Conservation (phyloP, 2,329 filamentous ascomycete species). For the Cyclaneusma minus region DNA sequence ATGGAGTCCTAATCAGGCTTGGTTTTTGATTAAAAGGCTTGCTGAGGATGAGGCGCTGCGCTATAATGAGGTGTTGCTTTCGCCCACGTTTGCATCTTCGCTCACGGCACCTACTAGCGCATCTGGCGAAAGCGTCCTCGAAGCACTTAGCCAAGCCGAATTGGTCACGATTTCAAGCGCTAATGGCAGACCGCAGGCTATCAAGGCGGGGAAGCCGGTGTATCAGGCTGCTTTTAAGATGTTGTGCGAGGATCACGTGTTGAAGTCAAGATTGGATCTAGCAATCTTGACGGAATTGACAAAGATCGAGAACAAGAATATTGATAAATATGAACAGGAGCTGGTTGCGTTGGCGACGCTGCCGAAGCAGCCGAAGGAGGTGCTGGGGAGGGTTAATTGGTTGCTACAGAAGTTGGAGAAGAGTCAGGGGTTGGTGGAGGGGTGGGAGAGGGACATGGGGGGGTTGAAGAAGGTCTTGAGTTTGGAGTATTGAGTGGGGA, state of each 20-base stretch:
- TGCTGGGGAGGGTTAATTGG: conserved; percentile 51
- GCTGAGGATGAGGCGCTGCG: conserved; percentile 51
- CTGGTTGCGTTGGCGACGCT: conserved; percentile 54
- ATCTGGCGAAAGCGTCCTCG: conserved; percentile 60
- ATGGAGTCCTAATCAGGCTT: conserved; percentile 79
- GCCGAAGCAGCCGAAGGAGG: conserved; percentile 54
- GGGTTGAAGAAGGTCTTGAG: conserved; percentile 55
- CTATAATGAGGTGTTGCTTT: conserved; percentile 75
- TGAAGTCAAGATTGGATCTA: conserved; percentile 60
- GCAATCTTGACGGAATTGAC: conserved; percentile 52
- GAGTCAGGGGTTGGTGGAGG: conserved; percentile 62
- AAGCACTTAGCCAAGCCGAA: conserved; percentile 70
- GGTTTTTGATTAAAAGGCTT: conserved; percentile 71
- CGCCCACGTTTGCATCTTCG: conserved; percentile 54
- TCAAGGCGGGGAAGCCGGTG: conserved; percentile 73
- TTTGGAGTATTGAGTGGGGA: conserved; percentile 22
- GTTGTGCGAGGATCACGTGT: conserved; percentile 54
- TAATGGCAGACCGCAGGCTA: conserved; percentile 62
- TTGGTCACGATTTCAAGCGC: conserved; percentile 61
- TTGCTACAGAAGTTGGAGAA: conserved; percentile 55
- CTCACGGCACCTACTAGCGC: conserved; percentile 27
- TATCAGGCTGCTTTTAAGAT: conserved; percentile 70
- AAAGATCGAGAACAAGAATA: conserved; percentile 55
- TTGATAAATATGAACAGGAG: conserved; percentile 69
- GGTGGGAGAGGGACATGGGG: conserved; percentile 57